Evolutionary conservation across 306 rosid genomes (phyloP), one percentile per base, ranked within the genome.

Genomic region (Gastrolobium bilobum): DNA sequence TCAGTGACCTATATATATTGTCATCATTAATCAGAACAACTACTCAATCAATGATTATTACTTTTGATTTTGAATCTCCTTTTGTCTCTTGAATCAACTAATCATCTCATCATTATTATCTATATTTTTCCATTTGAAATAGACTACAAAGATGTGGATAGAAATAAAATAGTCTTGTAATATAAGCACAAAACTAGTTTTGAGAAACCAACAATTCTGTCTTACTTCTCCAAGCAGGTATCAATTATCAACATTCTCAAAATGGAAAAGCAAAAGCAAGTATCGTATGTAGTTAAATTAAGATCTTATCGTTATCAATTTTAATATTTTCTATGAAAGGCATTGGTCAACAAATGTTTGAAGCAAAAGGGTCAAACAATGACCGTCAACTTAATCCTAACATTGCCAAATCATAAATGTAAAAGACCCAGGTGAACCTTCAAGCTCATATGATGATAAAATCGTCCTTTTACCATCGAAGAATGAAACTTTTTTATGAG

Each of bases 281-380:
- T 20, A 20, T 20, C 26, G 5, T 8, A 15, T 26, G 0, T 20
- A 54, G 20, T 54, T 20, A 54, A 2, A 7, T 52, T 20, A 54
- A 2, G 30, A n/a, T 54, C 34, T 6, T 20, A 26, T 54, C 60
- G 20, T 53, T 53, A 2, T 54, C 60, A 54, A 11, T 50, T 50
- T 6, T 6, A n/a, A 50, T 50, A 50, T 47, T 9, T 47, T 47
- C 42, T 30, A 58, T 30, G 15, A 4, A n/a, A 6, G 3, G 34
- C 8, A 30, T 33, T 59, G 8, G 11, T 59, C 10, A 51, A 15
- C 46, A 70, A 50, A 4, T n/a, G 4, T 47, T 33, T 34, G 26
- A 67, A 43, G 52, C 7, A 65, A 65, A 65, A 65, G 43, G 7
- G 60, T 68, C 30, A 33, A 68, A 48, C 42, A 44, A 20, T 42